Percentiles rank a stretch among this genome's conserved stretches.
Conservation (phyloP, 2,329 filamentous ascomycete species). For the Aspergillus niger region DNA sequence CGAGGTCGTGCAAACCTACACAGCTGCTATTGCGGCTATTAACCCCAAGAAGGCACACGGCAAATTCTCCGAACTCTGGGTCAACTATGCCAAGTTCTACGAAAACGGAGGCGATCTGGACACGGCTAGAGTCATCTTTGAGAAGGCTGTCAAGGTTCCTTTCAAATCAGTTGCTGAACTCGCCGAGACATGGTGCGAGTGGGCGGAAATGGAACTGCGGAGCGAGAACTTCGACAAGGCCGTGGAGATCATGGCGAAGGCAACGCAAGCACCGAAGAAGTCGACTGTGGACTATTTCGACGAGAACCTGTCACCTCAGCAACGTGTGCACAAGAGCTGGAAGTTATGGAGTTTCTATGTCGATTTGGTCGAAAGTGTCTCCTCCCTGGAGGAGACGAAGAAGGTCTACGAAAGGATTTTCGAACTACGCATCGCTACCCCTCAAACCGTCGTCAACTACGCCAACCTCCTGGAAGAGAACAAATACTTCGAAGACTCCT, state of each 20-base stretch:
- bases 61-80: slow-evolving; percentile 91
- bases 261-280: slow-evolving; percentile 91
- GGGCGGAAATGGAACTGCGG: slow-evolving; percentile 96
- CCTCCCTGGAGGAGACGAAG: slow-evolving; percentile 84
- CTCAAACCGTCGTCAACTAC: slow-evolving; percentile 98
- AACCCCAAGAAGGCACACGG: slow-evolving; percentile 93
- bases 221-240: slow-evolving; percentile 96
- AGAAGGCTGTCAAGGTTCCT: slow-evolving; percentile 96
- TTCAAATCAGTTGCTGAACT: slow-evolving; percentile 97
- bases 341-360: slow-evolving; percentile 99
- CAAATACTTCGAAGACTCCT: slow-evolving; percentile 94
- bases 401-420: slow-evolving; percentile 98
- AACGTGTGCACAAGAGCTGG: slow-evolving; percentile 98
- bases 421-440: slow-evolving; percentile 94
- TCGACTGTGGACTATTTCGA: slow-evolving; percentile 99
- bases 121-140: slow-evolving; percentile 88
- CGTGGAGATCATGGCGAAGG: slow-evolving; percentile 94
- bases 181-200: slow-evolving; percentile 98
- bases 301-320: slow-evolving; percentile 88
- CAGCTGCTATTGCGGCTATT: slow-evolving; percentile 88
- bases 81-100: slow-evolving; percentile 96
- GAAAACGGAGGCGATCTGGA: slow-evolving; percentile 81
- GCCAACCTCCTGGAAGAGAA: slow-evolving; percentile 93
- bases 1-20: slow-evolving; percentile 92
- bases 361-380: slow-evolving; percentile 92